A percentile compares a stretch with the other conserved stretches of the same genome.
These are phyloP conservation scores for Tulasnella sp. DNA, from an alignment of 768 basidiomycete species.

Conservation along the genomic window DNA sequence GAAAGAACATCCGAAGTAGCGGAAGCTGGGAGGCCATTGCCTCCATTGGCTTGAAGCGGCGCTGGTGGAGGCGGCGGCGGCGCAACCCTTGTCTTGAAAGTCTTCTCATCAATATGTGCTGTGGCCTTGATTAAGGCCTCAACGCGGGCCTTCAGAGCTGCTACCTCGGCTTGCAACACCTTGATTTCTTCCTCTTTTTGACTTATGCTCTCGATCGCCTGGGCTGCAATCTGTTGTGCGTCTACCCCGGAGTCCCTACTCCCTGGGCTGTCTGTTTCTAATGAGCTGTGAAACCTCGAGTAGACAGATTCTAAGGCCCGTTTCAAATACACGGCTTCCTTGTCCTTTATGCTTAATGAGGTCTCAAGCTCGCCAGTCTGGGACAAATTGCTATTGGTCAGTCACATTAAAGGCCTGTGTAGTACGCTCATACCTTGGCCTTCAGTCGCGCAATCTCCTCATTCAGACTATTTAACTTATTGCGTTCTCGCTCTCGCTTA, in stretches of 20 bases:
- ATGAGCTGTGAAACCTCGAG: conserved; percentile 52
- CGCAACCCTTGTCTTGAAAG: conserved; percentile 55
- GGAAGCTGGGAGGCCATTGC: not conserved
- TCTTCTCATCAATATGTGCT: conserved; percentile 51
- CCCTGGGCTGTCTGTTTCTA: conserved; percentile 38
- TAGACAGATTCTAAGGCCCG: conserved; percentile 83
- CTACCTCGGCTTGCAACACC: conserved; percentile 30
- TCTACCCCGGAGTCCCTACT: conserved; percentile 47
- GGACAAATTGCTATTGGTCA: not conserved
- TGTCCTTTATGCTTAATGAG: conserved; percentile 44
- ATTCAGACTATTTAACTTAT: conserved; percentile 58
- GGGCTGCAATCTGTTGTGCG: conserved; percentile 56
- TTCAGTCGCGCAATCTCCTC: conserved; percentile 68
- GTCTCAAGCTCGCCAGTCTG: conserved; percentile 49
- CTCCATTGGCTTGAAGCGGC: not conserved
- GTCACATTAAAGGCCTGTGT: not conserved
- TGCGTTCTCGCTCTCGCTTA: conserved; percentile 63
- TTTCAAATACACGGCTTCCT: conserved; percentile 66
- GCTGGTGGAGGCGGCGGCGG: conserved; percentile 56
- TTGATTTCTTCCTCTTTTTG: conserved; percentile 59
- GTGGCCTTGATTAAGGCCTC: conserved; percentile 22
- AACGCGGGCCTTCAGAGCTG: conserved; percentile 33
- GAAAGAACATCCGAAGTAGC: not conserved
- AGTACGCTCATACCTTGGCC: conserved; percentile 42
- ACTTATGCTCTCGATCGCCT: conserved; percentile 55